Percentiles rank a stretch among this genome's conserved stretches.
Conservation (phyloP, 208 protist species). For the Wallacemonas sp. region DNA sequence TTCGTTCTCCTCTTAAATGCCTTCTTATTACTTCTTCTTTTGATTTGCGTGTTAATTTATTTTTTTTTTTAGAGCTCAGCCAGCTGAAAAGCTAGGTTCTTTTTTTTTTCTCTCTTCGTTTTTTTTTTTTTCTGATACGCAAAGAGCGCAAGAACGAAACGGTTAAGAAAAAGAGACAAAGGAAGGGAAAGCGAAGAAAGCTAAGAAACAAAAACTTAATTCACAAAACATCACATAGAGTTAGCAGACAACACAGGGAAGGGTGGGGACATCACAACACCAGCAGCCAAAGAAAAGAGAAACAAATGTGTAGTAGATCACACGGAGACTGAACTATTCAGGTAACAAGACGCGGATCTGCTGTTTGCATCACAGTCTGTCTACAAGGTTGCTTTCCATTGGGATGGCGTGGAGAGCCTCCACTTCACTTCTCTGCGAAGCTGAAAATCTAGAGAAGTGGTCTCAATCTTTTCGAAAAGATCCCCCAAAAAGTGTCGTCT, state of each 20-base stretch:
- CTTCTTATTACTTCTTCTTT: constrained; percentile 17
- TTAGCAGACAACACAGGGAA: no score
- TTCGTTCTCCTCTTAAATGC: neutral
- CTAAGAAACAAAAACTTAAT: constrained; percentile 3
- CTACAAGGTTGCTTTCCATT: no score
- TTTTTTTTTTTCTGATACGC: neutral
- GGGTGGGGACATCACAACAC: no score
- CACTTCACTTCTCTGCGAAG: no score
- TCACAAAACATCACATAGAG: neutral
- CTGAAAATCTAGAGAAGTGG: no score
- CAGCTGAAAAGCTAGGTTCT: constrained; percentile 8
- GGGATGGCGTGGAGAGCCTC: no score
- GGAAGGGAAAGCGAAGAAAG: constrained; percentile 15
- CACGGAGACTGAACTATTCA: no score
- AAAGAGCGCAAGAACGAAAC: constrained; percentile 12
- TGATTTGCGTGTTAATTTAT: constrained; percentile 20
- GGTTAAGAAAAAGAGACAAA: neutral
- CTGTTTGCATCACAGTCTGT: no score
- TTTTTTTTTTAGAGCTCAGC: neutral
- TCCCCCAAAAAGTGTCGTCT: neutral
- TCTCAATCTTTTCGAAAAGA: neutral
- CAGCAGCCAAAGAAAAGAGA: neutral
- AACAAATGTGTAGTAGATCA: no score
- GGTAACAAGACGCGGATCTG: no score
- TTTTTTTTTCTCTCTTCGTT: neutral